These are phyloP conservation scores for Wickerhamomyces sp. DNA, from an alignment of 1,139 yeast species.

Conservation along the genomic window DNA sequence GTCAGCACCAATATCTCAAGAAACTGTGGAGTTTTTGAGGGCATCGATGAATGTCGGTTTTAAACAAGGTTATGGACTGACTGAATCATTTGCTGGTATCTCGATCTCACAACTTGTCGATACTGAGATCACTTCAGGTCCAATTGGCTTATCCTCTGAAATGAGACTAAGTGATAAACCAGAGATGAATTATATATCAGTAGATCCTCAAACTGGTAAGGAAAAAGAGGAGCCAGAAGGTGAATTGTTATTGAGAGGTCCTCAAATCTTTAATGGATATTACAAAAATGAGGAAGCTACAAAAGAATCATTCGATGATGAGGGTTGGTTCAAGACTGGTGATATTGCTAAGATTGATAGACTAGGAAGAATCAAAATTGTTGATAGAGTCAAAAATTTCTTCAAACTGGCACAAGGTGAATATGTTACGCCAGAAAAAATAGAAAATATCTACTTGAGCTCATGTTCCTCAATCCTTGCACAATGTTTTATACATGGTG, in stretches of 20 bases:
- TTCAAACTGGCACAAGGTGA: slow-evolving; percentile 82
- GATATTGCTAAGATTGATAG: slow-evolving; percentile 59
- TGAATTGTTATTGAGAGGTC: slow-evolving; percentile 65
- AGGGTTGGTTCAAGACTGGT: slow-evolving; percentile 78
- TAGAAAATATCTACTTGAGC: slow-evolving; percentile 61
- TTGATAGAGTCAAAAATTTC: slow-evolving; percentile 77
- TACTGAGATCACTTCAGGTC: slow-evolving; percentile 54
- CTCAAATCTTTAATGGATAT: slow-evolving; percentile 58
- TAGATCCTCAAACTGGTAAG: slow-evolving; percentile 40
- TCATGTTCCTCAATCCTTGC: slow-evolving; percentile 36
- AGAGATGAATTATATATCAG: slow-evolving; percentile 56
- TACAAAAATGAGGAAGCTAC: slow-evolving; percentile 56
- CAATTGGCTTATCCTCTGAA: slow-evolving; percentile 49
- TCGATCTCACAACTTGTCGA: slow-evolving; percentile 40
- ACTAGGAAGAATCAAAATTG: slow-evolving; percentile 53
- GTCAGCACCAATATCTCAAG: slow-evolving; percentile 69
- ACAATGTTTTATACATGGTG: slow-evolving; percentile 69
- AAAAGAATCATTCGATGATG: slow-evolving; percentile 46
- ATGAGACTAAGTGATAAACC: slow-evolving; percentile 63
- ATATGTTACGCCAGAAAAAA: slow-evolving; percentile 74
- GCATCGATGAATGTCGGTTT: slow-evolving; percentile 58
- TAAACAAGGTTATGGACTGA: slow-evolving; percentile 73
- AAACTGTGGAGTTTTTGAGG: slow-evolving; percentile 56
- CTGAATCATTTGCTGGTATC: slow-evolving; percentile 70
- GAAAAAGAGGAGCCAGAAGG: slow-evolving; percentile 39